Percentiles rank a stretch among this genome's conserved stretches.
These are phyloP conservation scores for Carallia pectinifolia DNA, from an alignment of 345 rosid species.

Conservation along the genomic window DNA sequence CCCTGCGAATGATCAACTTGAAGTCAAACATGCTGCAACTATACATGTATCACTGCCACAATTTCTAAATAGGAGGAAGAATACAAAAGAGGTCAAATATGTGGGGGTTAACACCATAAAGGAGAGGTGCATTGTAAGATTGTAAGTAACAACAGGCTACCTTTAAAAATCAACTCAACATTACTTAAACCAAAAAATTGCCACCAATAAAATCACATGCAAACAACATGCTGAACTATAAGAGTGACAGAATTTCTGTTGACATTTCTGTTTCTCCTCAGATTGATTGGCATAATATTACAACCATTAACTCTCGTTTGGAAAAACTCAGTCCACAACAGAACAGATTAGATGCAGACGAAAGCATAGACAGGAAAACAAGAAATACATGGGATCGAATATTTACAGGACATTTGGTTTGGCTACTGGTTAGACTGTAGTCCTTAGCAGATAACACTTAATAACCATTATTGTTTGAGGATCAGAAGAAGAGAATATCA, in stretches of 20 bases:
- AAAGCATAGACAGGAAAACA: too few relatives aligned
- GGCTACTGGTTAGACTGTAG: too few relatives aligned
- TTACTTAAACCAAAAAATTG: background rate
- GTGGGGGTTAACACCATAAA: background rate
- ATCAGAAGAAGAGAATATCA: too few relatives aligned
- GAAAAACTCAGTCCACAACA: too few relatives aligned
- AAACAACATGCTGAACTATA: background rate
- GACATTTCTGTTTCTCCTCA: too few relatives aligned
- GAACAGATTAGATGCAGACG: too few relatives aligned
- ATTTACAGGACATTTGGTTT: too few relatives aligned
- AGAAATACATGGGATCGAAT: too few relatives aligned
- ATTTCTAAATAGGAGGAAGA: too few relatives aligned
- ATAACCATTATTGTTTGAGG: background rate
- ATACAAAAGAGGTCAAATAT: background rate
- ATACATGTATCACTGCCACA: background rate
- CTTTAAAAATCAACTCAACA: background rate
- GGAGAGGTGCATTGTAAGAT: background rate
- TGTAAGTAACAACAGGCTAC: background rate
- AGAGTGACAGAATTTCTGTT: too few relatives aligned
- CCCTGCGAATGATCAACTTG: constrained; percentile 41
- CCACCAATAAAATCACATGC: background rate
- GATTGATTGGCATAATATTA: too few relatives aligned
- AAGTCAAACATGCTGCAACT: background rate
- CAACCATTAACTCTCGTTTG: too few relatives aligned
- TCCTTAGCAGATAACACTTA: background rate